These are phyloP conservation scores for Hawksworthiomyces lignivorus DNA, from an alignment of 2,329 filamentous ascomycete species.

Conservation along the genomic window DNA sequence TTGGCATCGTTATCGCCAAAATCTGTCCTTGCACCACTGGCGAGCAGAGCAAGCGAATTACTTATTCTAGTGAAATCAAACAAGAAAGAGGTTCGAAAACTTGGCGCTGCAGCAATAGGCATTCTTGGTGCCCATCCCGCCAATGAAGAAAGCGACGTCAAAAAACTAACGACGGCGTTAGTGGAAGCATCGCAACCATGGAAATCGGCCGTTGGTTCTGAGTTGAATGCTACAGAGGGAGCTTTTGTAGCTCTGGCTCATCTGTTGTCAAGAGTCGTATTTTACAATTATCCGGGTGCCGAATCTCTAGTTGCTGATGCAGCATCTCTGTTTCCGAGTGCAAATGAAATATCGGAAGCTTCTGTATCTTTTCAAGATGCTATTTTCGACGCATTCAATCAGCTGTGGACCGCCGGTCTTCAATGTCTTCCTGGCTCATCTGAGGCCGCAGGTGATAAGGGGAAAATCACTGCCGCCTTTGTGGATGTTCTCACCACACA, in stretches of 20 bases:
- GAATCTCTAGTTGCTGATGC: background rate
- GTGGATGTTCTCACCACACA: constrained; percentile 56
- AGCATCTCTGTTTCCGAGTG: constrained; percentile 5
- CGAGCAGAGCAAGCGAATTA: constrained; percentile 42
- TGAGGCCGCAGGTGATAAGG: constrained; percentile 7
- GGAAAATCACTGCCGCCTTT: constrained; percentile 33
- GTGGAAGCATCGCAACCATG: constrained; percentile 41
- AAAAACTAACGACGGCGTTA: constrained; percentile 36
- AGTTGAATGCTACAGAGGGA: constrained; percentile 40
- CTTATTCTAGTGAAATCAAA: constrained; percentile 61
- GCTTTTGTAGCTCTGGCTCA: constrained; percentile 37
- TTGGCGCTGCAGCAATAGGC: constrained; percentile 65
- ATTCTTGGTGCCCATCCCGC: constrained; percentile 63
- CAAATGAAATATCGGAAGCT: constrained; percentile 14
- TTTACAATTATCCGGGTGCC: constrained; percentile 25
- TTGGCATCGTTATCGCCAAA: constrained; percentile 33
- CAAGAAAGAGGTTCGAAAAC: constrained; percentile 56
- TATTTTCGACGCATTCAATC: constrained; percentile 35
- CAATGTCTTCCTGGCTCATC: constrained; percentile 20
- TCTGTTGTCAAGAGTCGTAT: constrained; percentile 35
- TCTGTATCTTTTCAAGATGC: constrained; percentile 33
- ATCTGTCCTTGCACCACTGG: constrained; percentile 38
- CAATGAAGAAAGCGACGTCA: constrained; percentile 33
- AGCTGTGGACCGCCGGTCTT: constrained; percentile 36
- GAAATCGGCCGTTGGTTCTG: constrained; percentile 37